Conservation (phyloP, 805 yeast genomes). For the Wickerhamomyces xylosicus region DNA sequence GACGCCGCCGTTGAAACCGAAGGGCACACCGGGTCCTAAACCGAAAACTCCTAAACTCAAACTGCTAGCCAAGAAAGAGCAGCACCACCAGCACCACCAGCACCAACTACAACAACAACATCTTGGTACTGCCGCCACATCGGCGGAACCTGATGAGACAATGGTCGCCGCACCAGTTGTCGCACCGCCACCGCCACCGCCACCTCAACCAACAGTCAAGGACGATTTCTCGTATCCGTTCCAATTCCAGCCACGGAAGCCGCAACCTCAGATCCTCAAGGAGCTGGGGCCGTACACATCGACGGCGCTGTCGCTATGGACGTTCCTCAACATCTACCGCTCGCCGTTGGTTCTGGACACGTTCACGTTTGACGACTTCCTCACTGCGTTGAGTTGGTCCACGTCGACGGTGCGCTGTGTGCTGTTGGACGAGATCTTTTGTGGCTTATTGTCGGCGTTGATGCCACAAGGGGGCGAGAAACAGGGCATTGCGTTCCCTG, state of each 20-base stretch:
- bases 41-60: background rate
- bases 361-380: conserved; percentile 71
- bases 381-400: conserved; percentile 34
- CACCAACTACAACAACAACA: background rate
- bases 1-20: conserved; percentile 1
- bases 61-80: background rate
- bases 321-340: conserved; percentile 62
- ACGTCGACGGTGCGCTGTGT: conserved; percentile 41
- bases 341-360: conserved; percentile 56
- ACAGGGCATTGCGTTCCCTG: conserved; percentile 20
- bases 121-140: too few species aligned
- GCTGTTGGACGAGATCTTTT: conserved; percentile 56
- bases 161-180: too few species aligned
- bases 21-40: background rate
- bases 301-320: conserved; percentile 61
- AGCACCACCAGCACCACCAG: too few species aligned
- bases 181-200: conserved; percentile 7
- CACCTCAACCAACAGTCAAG: conserved; percentile 10
- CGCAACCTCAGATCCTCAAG: conserved; percentile 11
- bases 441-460: conserved; percentile 48
- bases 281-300: conserved; percentile 12
- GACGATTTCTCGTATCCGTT: conserved; percentile 15
- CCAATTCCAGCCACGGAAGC: conserved; percentile 10
- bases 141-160: too few species aligned
- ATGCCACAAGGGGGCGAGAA: conserved; percentile 34